phyloP scores from a whole-genome alignment of 169 alveolate genomes.

The Cryptosporidium sp. region DNA sequence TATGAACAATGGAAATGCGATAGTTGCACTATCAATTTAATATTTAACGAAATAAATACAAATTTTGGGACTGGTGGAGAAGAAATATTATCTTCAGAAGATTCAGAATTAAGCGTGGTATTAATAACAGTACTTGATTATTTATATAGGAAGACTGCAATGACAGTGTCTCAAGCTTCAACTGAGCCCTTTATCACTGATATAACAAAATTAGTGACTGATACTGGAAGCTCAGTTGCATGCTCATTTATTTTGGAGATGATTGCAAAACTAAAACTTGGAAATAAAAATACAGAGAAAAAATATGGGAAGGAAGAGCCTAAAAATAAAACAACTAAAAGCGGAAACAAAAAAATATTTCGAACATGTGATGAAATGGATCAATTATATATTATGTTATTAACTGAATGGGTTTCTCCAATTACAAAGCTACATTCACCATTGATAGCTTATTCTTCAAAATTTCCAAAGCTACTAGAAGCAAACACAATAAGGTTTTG shows the following conservation, averaged over 20 bases:
- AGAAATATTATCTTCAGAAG: neutral
- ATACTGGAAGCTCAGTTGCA: neutral
- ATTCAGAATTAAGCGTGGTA: slow-evolving; percentile 20
- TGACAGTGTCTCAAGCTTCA: slow-evolving; percentile 8
- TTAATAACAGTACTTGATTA: slow-evolving; percentile 16
- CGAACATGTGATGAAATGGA: neutral
- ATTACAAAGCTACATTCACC: slow-evolving; percentile 49
- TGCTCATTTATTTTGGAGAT: slow-evolving; percentile 53
- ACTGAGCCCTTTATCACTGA: neutral
- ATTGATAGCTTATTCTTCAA: slow-evolving; percentile 54
- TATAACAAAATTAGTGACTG: neutral
- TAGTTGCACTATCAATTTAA: slow-evolving; percentile 17
- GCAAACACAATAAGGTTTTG: slow-evolving; percentile 37
- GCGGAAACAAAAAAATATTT: neutral
- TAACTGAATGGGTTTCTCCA: slow-evolving; percentile 71
- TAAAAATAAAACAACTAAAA: neutral
- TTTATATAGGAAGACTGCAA: slow-evolving; percentile 34
- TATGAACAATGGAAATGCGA: slow-evolving; percentile 59
- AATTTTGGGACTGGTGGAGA: neutral
- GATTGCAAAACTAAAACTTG: slow-evolving; percentile 31
- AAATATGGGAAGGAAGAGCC: neutral
- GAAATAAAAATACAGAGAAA: neutral
- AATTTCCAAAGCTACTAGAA: slow-evolving; percentile 46
- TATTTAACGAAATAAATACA: slow-evolving; percentile 21
- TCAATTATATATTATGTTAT: slow-evolving; percentile 12